These are phyloP conservation scores for Spergularia bocconei DNA, from an alignment of 148 eudicot species.

Conservation along the genomic window DNA sequence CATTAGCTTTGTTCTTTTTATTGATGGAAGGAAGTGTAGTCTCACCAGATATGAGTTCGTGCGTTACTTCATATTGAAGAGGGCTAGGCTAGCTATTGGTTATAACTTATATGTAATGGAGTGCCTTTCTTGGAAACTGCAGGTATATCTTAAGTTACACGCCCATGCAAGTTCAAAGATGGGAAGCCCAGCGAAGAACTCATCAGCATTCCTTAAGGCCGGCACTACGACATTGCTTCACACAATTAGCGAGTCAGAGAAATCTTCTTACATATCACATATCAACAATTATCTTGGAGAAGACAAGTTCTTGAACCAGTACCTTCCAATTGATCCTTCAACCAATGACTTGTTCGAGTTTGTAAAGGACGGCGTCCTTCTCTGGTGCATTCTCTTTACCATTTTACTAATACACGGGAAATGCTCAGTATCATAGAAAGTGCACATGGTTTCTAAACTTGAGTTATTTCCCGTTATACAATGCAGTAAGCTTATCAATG, in stretches of 20 bases:
- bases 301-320: conserved; percentile 78
- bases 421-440: not conserved
- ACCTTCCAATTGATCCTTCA: conserved; percentile 83
- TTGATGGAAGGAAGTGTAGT: not conserved
- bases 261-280: conserved; percentile 86
- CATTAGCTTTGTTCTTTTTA: no score
- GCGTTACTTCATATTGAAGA: not conserved
- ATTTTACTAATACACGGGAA: conserved; percentile 8
- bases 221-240: conserved; percentile 97
- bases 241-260: conserved; percentile 97
- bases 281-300: conserved; percentile 87
- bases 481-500: conserved; percentile 93
- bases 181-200: conserved; percentile 81
- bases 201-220: conserved; percentile 89
- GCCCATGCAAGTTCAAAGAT: conserved; percentile 67
- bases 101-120: not conserved
- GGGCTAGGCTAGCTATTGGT: not conserved
- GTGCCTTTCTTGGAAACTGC: conserved; percentile 21
- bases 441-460: not conserved
- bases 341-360: conserved; percentile 94
- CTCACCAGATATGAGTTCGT: conserved; percentile 4
- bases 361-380: conserved; percentile 94
- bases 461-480: not conserved
- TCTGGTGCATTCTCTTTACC: conserved; percentile 57
- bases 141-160: conserved; percentile 87